phyloP scores from a whole-genome alignment of 2,329 filamentous ascomycete species.

The Ilyonectria sp. region DNA sequence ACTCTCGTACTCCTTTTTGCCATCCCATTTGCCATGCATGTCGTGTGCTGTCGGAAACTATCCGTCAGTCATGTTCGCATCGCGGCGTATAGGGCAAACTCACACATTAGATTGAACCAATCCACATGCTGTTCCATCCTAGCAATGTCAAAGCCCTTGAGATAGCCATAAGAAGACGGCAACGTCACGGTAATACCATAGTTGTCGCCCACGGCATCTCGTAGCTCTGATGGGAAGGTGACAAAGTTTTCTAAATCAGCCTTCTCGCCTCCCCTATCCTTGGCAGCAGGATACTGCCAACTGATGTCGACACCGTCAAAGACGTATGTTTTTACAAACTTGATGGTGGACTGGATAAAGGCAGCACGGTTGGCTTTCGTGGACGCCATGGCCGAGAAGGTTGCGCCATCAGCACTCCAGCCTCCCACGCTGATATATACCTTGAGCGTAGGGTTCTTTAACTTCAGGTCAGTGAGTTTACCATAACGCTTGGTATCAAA shows the following conservation, averaged over 20 bases:
- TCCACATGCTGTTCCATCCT: neutral
- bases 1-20: neutral
- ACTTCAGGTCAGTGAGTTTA: conserved; percentile 12
- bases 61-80: too few relatives aligned
- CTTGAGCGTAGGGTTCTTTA: neutral
- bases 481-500: neutral
- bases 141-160: neutral
- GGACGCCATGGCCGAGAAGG: conserved; percentile 1
- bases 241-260: neutral
- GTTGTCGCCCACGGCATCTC: neutral
- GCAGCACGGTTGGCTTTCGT: conserved; percentile 5
- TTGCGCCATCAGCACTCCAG: neutral
- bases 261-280: too few relatives aligned
- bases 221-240: neutral
- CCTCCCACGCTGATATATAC: conserved; percentile 6
- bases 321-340: conserved; percentile 1
- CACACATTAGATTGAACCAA: conserved; percentile 6
- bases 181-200: neutral
- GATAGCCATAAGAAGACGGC: neutral
- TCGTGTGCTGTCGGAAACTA: neutral
- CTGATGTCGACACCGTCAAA: conserved; percentile 12
- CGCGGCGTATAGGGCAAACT: too few relatives aligned
- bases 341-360: conserved; percentile 1
- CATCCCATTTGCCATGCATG: conserved; percentile 10
- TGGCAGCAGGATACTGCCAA: neutral